Evolutionary conservation across 164 flowering plant genomes (phyloP), one percentile per base, ranked within the genome.

Genomic region (Berberis thunbergii): DNA sequence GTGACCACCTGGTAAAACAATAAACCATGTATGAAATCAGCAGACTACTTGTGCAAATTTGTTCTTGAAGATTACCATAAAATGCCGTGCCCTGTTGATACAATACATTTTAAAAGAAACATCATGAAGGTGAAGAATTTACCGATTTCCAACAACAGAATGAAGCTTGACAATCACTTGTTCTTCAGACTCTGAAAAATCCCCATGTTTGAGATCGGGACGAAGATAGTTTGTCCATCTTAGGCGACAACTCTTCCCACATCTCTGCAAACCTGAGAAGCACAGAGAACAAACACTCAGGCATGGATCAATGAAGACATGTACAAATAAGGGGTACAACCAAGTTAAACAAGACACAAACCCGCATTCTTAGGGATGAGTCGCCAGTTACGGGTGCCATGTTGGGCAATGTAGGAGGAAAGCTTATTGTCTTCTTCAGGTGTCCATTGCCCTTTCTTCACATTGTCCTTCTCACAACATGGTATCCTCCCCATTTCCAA

Each of bases 341-440:
- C 8, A 58, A 42, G 55, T 61, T 1, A 52, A 52, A 52, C n/a
- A 4, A 45, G 58, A 0, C 2, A 41, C 12, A 40, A 44, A 89
- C 97, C 97, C 56, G 96, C 99, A 73, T 94, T 89, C 73, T 89
- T 91, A 60, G 99, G 97, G 64, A 91, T 91, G 79, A 89, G 95
- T 52, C 99, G 93, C 96, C 99, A 94, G 68, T 94, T 91, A 5
- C 96, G 89, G 66, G 99, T 91, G 66, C 97, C 96, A 54, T 94
- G 94, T 68, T 87, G 96, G 60, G 97, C 93, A 43, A 91, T 91
- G 75, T 94, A 91, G 39, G 97, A 85, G 44, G 95, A 78, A 38
- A 94, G 89, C 78, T 94, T 94, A 75, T 83, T 87, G 77, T 91
- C 97, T 77, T 94, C 97, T 70, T 94, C 96, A 1, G 97, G 97